These are phyloP conservation scores for Hygrophorus pudorinus DNA, from an alignment of 768 basidiomycete species.

Conservation along the genomic window DNA sequence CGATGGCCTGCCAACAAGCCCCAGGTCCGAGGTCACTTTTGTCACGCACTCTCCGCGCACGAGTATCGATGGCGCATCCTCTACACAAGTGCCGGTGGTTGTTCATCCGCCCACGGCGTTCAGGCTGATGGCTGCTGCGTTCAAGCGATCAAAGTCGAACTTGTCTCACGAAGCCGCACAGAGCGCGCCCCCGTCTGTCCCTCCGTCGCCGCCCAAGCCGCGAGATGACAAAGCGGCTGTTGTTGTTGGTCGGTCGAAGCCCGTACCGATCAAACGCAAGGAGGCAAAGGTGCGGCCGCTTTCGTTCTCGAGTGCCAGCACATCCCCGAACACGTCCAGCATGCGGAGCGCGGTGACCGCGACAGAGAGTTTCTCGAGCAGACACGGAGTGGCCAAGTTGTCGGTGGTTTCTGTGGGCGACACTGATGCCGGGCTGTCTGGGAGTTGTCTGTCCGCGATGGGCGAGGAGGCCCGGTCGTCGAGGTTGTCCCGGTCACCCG, in stretches of 20 bases:
- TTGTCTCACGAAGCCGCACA: slow-evolving; percentile 32
- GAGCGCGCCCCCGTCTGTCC: slow-evolving; percentile 20
- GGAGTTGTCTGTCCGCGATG: neutral
- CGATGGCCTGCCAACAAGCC: slow-evolving; percentile 28
- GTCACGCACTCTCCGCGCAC: slow-evolving; percentile 36
- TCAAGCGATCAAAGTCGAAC: slow-evolving; percentile 57
- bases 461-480: neutral
- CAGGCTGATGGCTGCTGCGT: slow-evolving; percentile 47
- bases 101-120: slow-evolving; percentile 47
- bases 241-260: neutral
- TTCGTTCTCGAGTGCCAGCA: slow-evolving; percentile 53
- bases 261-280: slow-evolving; percentile 19
- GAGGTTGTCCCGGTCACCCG: no score
- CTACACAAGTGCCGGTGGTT: slow-evolving; percentile 21
- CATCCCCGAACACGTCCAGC: slow-evolving; percentile 41
- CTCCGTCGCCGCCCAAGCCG: slow-evolving; percentile 17
- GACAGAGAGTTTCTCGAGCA: slow-evolving; percentile 30
- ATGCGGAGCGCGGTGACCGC: slow-evolving; percentile 47
- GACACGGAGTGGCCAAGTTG: slow-evolving; percentile 11
- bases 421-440: neutral
- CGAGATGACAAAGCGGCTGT: slow-evolving; percentile 8
- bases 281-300: slow-evolving; percentile 37
- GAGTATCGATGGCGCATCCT: slow-evolving; percentile 34
- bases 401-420: slow-evolving; percentile 21
- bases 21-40: slow-evolving; percentile 50